Percentiles rank a stretch among this genome's conserved stretches.
Evolutionary conservation across 2,329 filamentous ascomycete species (phyloP).

Genomic region (Cladosporium sp.): DNA sequence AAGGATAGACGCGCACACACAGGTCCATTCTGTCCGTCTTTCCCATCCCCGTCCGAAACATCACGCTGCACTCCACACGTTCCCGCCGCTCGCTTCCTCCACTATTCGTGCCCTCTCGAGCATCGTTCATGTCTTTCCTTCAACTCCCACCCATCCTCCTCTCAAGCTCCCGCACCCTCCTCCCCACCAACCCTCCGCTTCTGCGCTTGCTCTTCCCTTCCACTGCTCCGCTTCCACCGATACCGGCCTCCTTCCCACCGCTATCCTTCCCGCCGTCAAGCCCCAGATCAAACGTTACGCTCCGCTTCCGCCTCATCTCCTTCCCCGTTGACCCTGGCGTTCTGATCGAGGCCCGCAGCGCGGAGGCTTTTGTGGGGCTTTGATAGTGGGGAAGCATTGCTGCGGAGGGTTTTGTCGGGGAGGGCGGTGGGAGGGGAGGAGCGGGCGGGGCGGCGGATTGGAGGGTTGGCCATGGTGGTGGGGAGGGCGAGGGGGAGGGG

Average conservation of each 20-base stretch:
- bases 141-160: background rate
- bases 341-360: background rate
- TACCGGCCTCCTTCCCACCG: background rate
- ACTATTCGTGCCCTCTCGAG: background rate
- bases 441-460: no score
- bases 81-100: no score
- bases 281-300: constrained; percentile 3
- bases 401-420: no score
- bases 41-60: no score
- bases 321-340: background rate
- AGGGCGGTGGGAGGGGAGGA: no score
- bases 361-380: background rate
- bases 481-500: background rate
- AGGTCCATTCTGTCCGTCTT: no score
- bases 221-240: background rate
- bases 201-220: background rate
- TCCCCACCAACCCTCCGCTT: background rate
- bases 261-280: background rate
- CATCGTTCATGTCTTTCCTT: background rate
- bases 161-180: background rate
- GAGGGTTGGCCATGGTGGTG: background rate
- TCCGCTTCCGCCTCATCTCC: background rate
- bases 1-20: no score
- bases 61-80: no score
- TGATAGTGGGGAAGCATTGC: background rate